Base-by-base conservation (phyloP, 2,329 filamentous ascomycete species). In the Penicillium brasilianum region DNA sequence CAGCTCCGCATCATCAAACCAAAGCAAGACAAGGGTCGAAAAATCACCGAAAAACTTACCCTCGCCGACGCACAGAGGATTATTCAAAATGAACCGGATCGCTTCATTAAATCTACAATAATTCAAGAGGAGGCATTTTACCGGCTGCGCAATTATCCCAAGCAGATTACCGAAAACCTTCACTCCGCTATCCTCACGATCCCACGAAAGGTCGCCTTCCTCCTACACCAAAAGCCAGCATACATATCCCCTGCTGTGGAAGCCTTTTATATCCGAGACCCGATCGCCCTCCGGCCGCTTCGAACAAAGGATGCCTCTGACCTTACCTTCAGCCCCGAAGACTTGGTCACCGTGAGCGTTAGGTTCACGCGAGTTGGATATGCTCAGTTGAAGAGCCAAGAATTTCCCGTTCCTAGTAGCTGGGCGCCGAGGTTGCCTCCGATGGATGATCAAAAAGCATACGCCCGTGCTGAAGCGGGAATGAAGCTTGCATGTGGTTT, bases 401-500 rank as follows among this genome's bases (percentile, higher is more conserved):
- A 90, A 25, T 97, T 97, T 69, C 80, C 80, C 53, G 81, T 87
- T 0, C 83, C 90, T 0, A 87, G 87, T 2, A 80, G 82, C 4
- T 88, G 85, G 81, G 75, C 77, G 4, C 76, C 73, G 2, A 80
- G 80, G 9, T 67, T 84, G 5, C 81, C 76, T 4, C 44, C 71
- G 20, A 73, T 65, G 36, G 71, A 74, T 4, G 28, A 79, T 69
- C 39, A 87, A 81, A 87, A 79, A 74, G 63, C 64, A 62, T 66
- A 74, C 78, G 54, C 69, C 79, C 64, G 81, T 52, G 78, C 82
- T 1, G 90, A 94, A 58, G 80, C 90, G 43, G 93, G 93, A 11
- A 94, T 97, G 89, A 98, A 98, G 74, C 78, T 98, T 10, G 86
- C 92, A 0, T 93, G 90, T 68, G 95, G 94, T 0, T 93, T 97